A percentile compares a stretch with the other conserved stretches of the same genome.
Evolutionary conservation across 176 grass and related monocot genomes (phyloP).

Genomic region (Hsuehochloa calcarea): DNA sequence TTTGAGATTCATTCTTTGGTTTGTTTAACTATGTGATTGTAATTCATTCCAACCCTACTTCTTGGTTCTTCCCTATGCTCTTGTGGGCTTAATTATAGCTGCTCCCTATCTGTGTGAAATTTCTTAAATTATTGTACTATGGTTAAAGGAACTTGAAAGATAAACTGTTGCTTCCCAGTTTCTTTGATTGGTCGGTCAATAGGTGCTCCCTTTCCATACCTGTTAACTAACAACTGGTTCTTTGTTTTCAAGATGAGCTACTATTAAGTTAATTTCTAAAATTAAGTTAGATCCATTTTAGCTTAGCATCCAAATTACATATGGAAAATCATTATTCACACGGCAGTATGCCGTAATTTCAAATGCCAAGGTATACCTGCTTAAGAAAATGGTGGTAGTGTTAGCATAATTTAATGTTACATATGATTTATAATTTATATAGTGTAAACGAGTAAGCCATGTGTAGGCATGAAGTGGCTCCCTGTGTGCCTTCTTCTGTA

Average conservation of each 20-base stretch:
- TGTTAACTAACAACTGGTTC: background rate
- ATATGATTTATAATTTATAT: background rate
- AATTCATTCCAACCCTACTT: background rate
- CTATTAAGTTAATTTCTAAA: background rate
- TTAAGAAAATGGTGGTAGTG: background rate
- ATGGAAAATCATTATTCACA: background rate
- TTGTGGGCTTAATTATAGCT: conserved; percentile 2
- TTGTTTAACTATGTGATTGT: background rate
- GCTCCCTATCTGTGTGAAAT: background rate
- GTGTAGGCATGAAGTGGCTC: background rate
- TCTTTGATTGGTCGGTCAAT: background rate
- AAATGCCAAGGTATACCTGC: background rate
- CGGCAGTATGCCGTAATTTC: conserved; percentile 6
- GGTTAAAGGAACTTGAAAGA: background rate
- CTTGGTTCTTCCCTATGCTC: background rate
- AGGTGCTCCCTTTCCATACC: background rate
- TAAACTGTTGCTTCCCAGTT: background rate
- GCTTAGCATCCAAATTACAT: background rate
- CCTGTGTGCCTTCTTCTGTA: background rate
- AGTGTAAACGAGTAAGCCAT: background rate
- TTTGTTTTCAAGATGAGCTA: background rate
- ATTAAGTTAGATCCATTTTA: background rate
- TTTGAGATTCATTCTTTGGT: conserved; percentile 2
- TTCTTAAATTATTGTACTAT: background rate
- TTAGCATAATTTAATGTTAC: background rate